phyloP scores from a whole-genome alignment of 768 basidiomycete species.

The Tephrocybe sp. region DNA sequence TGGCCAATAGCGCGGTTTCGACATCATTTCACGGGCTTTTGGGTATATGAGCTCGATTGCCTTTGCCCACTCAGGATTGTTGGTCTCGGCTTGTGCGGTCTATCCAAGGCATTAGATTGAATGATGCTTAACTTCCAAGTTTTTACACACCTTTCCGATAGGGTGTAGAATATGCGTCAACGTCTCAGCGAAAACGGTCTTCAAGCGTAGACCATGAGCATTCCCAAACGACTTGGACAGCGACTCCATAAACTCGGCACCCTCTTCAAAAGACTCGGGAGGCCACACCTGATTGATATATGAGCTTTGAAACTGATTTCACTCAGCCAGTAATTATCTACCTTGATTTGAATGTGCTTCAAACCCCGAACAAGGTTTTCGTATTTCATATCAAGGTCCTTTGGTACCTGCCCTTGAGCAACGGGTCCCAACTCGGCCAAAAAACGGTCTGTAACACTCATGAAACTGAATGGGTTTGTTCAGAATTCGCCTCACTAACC shows the following conservation, averaged over 20 bases:
- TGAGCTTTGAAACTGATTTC: background rate
- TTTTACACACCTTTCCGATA: conserved; percentile 68
- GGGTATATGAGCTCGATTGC: conserved; percentile 84
- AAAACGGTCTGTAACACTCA: conserved; percentile 92
- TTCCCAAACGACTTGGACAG: conserved; percentile 81
- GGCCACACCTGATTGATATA: conserved; percentile 75
- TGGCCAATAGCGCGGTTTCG: conserved; percentile 88
- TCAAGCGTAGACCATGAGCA: conserved; percentile 80
- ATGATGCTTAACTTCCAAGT: background rate
- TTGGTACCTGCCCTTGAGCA: conserved; percentile 69
- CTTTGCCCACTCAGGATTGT: conserved; percentile 92
- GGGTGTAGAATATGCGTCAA: conserved; percentile 78
- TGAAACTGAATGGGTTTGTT: conserved; percentile 51
- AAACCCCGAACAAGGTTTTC: conserved; percentile 85
- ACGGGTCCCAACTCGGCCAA: conserved; percentile 75
- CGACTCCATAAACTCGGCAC: conserved; percentile 85
- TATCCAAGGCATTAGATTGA: conserved; percentile 24
- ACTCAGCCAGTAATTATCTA: conserved; percentile 20
- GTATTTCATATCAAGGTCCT: conserved; percentile 77
- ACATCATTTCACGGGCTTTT: conserved; percentile 80
- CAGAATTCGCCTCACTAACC: background rate
- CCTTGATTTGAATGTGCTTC: conserved; percentile 81
- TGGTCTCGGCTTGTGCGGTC: conserved; percentile 95
- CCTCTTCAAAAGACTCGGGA: conserved; percentile 89
- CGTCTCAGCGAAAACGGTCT: conserved; percentile 82